Base-by-base conservation (phyloP, 768 basidiomycete species). In the Pleurotus eryngii region DNA sequence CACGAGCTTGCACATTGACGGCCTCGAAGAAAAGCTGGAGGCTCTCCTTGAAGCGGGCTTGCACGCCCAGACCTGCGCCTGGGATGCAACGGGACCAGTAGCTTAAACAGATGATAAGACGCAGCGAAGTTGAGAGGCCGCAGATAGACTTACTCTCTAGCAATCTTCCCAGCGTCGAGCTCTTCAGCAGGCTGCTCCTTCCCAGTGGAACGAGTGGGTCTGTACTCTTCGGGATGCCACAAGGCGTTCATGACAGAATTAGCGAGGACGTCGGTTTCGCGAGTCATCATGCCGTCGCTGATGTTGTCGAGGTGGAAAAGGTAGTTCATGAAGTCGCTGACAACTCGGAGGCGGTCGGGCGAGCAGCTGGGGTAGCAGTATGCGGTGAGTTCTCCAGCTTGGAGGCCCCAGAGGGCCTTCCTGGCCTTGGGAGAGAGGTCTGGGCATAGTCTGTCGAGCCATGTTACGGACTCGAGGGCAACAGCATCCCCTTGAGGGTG, bases 271-370 rank as follows among this genome's bases (percentile, higher is more conserved):
- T 79, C 76, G 4, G 86, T 83, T 49, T 85, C 81, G 35, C 78
- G 74, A 55, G 81, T 80, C 76, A 86, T 82, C 86, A 89, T 87
- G 53, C 87, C 86, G 65, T 91, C 89, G 64, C 86, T 88, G 66
- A 91, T 81, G 66, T 92, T 84, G 67, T 92, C 89, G 38, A 82
- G 62, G 64, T 81, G 80, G 66, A 82, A 82, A 4, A 82, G 71
- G 57, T 81, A 82, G 59, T 76, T 81, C 82, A 89, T 80, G 63
- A 86, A 89, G 69, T 90, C 87, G 3, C 82, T 80, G 59, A 85
- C 79, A 59, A 86, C 80, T 27, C 83, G 82, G 38, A 90, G 79
- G 49, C 82, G 81, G 59, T 81, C 78, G 43, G 74, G 67, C n/a
- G 80, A 71, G 18, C 81, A 73, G 22, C 78, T 78, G 57, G 82